phyloP scores from a whole-genome alignment of 306 rosid species.

The Lathyrus aphaca region DNA sequence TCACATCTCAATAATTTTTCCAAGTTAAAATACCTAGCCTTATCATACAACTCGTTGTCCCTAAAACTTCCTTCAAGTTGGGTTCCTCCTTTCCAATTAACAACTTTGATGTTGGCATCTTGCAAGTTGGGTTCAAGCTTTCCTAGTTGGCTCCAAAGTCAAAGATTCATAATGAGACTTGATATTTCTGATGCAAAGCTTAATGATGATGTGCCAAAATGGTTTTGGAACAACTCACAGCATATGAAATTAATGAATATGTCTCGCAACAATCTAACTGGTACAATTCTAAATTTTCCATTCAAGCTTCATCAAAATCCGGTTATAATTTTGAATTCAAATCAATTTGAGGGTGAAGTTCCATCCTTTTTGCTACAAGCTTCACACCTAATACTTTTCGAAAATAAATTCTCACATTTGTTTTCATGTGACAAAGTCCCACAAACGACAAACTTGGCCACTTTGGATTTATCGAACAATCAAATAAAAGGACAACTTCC shows the following conservation, averaged over 20 bases:
- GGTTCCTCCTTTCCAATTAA: slow-evolving; percentile 20
- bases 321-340: neutral
- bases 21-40: neutral
- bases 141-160: slow-evolving; percentile 5
- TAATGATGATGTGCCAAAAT: neutral
- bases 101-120: neutral
- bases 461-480: slow-evolving; percentile 2
- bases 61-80: neutral
- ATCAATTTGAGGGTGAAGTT: slow-evolving; percentile 2
- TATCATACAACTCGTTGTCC: slow-evolving; percentile 4
- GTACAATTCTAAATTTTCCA: neutral
- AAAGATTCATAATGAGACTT: neutral
- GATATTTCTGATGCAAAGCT: slow-evolving; percentile 1
- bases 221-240: slow-evolving; percentile 1
- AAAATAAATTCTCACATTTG: neutral
- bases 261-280: neutral
- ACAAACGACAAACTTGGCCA: neutral
- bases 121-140: neutral
- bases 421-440: neutral
- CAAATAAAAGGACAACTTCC: neutral
- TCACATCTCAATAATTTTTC: neutral
- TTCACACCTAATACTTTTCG: neutral
- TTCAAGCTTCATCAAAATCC: neutral
- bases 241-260: neutral
- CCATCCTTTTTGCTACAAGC: neutral